A percentile compares a stretch with the other conserved stretches of the same genome.
These are phyloP conservation scores for Xylariales sp. DNA, from an alignment of 2,329 filamentous ascomycete genomes.

Conservation along the genomic window DNA sequence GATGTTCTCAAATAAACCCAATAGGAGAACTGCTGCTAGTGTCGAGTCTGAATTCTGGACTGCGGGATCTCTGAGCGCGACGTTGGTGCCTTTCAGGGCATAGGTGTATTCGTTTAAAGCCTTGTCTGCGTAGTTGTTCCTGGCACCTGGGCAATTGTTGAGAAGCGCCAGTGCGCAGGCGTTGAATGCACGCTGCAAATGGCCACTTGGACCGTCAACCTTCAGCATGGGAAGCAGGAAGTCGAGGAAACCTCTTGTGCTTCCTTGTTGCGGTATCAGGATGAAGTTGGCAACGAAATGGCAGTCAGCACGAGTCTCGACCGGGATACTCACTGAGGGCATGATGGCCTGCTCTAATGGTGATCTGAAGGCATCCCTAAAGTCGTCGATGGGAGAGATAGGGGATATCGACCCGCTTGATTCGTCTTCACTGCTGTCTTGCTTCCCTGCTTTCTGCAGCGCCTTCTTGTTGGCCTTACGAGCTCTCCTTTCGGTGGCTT, in stretches of 20 bases:
- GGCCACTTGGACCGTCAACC: slow-evolving; percentile 35
- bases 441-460: slow-evolving; percentile 29
- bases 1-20: slow-evolving; percentile 59
- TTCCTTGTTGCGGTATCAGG: slow-evolving; percentile 46
- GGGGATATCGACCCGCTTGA: slow-evolving; percentile 17
- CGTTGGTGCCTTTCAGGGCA: slow-evolving; percentile 48
- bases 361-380: slow-evolving; percentile 16
- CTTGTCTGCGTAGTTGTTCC: slow-evolving; percentile 29
- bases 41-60: slow-evolving; percentile 51
- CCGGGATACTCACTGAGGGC: slow-evolving; percentile 34
- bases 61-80: slow-evolving; percentile 46
- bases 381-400: slow-evolving; percentile 19
- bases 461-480: slow-evolving; percentile 50
- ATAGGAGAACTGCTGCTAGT: slow-evolving; percentile 53
- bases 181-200: slow-evolving; percentile 52
- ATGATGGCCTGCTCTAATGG: slow-evolving; percentile 23
- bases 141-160: slow-evolving; percentile 42
- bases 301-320: slow-evolving; percentile 52
- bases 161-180: slow-evolving; percentile 56
- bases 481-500: slow-evolving; percentile 60
- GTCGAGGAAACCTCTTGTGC: slow-evolving; percentile 52
- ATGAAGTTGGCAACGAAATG: slow-evolving; percentile 60
- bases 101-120: slow-evolving; percentile 51
- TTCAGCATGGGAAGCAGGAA: slow-evolving; percentile 54
- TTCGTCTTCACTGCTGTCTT: slow-evolving; percentile 12